These are phyloP conservation scores for Scutellaria minor DNA, from an alignment of 257 asterid genomes.

Conservation along the genomic window DNA sequence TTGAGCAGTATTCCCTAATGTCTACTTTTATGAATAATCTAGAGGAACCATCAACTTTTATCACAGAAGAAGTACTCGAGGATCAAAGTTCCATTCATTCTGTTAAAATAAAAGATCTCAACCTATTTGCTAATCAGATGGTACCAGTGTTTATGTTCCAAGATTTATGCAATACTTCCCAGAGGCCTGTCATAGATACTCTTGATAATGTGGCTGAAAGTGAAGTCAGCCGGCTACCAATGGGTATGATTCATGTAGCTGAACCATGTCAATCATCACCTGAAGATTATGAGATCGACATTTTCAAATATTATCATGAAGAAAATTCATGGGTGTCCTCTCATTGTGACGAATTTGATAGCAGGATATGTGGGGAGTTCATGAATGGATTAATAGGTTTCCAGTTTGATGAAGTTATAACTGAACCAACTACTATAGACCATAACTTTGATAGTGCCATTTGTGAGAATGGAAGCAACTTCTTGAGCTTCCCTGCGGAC, in stretches of 20 bases:
- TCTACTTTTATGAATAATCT: slow-evolving; percentile 42
- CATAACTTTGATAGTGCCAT: slow-evolving; percentile 38
- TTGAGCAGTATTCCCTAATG: slow-evolving; percentile 40
- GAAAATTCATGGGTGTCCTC: slow-evolving; percentile 47
- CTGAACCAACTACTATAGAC: slow-evolving; percentile 29
- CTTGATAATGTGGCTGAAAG: slow-evolving; percentile 39
- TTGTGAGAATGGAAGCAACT: slow-evolving; percentile 35
- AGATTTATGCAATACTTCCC: slow-evolving; percentile 46
- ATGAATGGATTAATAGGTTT: slow-evolving; percentile 42
- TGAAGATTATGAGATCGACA: slow-evolving; percentile 43
- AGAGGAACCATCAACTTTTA: slow-evolving; percentile 41
- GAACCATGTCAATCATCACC: slow-evolving; percentile 43
- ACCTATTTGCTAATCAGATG: slow-evolving; percentile 41
- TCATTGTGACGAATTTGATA: slow-evolving; percentile 34
- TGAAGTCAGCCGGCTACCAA: slow-evolving; percentile 41
- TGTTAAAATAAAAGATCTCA: slow-evolving; percentile 35
- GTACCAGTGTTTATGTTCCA: slow-evolving; percentile 46
- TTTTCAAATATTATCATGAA: slow-evolving; percentile 38
- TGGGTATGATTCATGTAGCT: slow-evolving; percentile 38
- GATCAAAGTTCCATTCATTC: slow-evolving; percentile 39
- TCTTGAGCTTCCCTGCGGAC: slow-evolving; percentile 49
- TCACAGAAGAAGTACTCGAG: slow-evolving; percentile 35
- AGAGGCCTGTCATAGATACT: slow-evolving; percentile 29
- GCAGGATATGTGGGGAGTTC: slow-evolving; percentile 34
- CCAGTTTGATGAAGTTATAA: slow-evolving; percentile 38